Evolutionary conservation across 352 stramenopile genomes (phyloP), one percentile per base, ranked within the genome.

Genomic region (Saprolegnia diclina): DNA sequence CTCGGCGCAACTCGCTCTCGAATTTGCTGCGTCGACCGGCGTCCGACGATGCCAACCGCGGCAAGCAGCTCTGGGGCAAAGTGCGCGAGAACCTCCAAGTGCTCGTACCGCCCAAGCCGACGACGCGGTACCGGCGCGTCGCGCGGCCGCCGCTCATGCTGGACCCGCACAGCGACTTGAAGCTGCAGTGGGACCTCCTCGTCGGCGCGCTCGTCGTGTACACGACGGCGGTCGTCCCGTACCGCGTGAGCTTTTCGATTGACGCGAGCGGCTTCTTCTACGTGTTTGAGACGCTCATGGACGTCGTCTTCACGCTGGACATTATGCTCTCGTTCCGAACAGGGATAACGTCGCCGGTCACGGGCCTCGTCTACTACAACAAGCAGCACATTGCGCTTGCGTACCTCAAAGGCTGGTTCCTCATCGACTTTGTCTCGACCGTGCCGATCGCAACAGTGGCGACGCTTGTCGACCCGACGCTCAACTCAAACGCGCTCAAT

Each of bases 341-440:
- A 1, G 86, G 82, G 26, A 73, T 91, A n/a, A 76, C 81, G 50
- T 57, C 88, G 7, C 72, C 79, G 1, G 61, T 92, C 29, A 77
- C 79, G 10, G 35, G 56, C 24, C 42, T 54, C 29, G 57, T 66
- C 5, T 66, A 66, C 42, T 92, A 90, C 70, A 79, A 79, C 38
- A 64, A 77, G 5, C 68, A 69, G 5, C 45, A 81, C 10, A 82
- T 94, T 38, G 73, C 74, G 0, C 68, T 62, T 4, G 64, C 74
- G 38, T 94, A 94, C 71, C 26, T 93, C 32, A 79, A 79, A 56
- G 81, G 84, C 4, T 94, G 87, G 87, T 93, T 94, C 57, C 53
- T 77, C 37, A 75, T 93, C n/a, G 87, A 94, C 64, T 88, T 93
- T 67, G 84, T 91, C 62, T 94, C 87, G 18, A 93, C 87, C 0